Base-by-base conservation (phyloP, 331 rosid genomes). In the Rhamnella rubrinervis region DNA sequence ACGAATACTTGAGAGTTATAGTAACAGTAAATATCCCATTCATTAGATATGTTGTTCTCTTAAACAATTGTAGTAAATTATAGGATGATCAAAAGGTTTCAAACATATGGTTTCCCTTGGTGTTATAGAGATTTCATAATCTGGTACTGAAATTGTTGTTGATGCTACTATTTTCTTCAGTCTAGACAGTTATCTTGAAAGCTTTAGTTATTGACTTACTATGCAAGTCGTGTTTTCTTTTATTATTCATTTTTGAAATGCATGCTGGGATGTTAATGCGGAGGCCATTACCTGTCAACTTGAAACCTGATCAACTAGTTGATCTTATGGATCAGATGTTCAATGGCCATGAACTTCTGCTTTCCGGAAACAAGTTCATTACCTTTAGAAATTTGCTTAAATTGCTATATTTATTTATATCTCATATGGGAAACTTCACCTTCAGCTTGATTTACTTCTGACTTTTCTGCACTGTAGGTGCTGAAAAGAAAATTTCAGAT, bases 401-500 rank as follows among this genome's bases (percentile, higher is more conserved):
- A 44, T 44, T 11, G 49, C 49, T 61, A 31, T 1, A 5, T 6
- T 40, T 1, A 5, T 6, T 40, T 17, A 23, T 23, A 14, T 38
- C 66, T 10, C 40, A 50, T 16, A 10, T 55, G 63, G 25, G 11
- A 25, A 56, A 68, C 59, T 68, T 47, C 53, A 50, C 55, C 57
- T 37, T 66, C 35, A 31, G 5, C 35, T 3, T 23, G 62, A 66
- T 28, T 49, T 18, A 56, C 52, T 52, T 21, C 6, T 1, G 2
- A 6, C 58, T 6, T 18, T 8, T 53, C 15, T 49, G 18, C 18
- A 18, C 25, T 59, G 65, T 79, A 83, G 87, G 72, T 59, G 18
- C 62, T 70, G 62, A 63, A 64, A 47, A 70, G 75, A 70, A 57
- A 80, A 66, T 71, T 77, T 63, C 57, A 65, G 28, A 52, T 61